phyloP scores from a whole-genome alignment of 371 early-diverging fungal genomes.

The Actinomortierella wolfii region DNA sequence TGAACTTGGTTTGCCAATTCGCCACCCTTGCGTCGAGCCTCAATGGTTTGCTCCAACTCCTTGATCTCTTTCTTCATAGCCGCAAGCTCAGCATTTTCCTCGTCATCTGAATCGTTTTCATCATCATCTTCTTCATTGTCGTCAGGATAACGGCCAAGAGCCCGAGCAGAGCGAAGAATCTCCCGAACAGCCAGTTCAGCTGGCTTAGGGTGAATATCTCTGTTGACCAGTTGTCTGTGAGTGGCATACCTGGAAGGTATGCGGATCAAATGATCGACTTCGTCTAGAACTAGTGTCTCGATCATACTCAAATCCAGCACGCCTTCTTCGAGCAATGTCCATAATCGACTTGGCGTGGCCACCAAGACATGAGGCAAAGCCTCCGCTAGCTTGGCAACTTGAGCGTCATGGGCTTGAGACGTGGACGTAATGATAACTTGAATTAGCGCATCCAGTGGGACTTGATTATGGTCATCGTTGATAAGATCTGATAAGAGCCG shows the following conservation, averaged over 20 bases:
- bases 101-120: no score
- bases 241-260: constrained; percentile 66
- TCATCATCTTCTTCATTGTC: not conserved
- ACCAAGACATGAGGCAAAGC: constrained; percentile 60
- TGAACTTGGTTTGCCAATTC: not conserved
- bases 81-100: no score
- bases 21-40: not conserved
- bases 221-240: constrained; percentile 49
- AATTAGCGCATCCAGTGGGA: constrained; percentile 32
- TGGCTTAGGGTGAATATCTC: constrained; percentile 68
- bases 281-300: constrained; percentile 72
- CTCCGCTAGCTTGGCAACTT: constrained; percentile 14
- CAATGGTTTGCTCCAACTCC: no score
- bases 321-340: constrained; percentile 49
- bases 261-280: constrained; percentile 75
- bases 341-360: constrained; percentile 70
- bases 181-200: constrained; percentile 60
- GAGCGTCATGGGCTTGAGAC: constrained; percentile 11
- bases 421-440: constrained; percentile 25
- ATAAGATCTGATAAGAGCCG: constrained; percentile 15
- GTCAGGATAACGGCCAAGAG: constrained; percentile 10
- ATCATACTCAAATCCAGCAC: constrained; percentile 53
- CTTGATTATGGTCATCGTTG: not conserved
- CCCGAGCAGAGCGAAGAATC: constrained; percentile 46
- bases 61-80: no score